Base-by-base conservation (phyloP, 2,329 filamentous ascomycete genomes). In the Cordyceps militaris region DNA sequence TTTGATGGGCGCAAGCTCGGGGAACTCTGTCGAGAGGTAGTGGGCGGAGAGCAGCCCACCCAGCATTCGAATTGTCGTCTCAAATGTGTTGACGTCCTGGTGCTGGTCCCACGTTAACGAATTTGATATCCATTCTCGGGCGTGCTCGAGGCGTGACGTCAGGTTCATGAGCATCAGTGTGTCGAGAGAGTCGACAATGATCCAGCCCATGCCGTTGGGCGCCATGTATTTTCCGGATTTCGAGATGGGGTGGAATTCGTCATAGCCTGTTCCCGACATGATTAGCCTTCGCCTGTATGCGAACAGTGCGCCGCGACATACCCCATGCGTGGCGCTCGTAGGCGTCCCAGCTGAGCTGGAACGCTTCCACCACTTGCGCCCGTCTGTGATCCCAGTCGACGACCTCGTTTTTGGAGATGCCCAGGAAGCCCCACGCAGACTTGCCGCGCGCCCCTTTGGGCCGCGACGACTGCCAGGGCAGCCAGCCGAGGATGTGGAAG, bases 131-230 rank as follows among this genome's bases (percentile, higher is more conserved):
- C 94, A 99, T 68, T 96, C 83, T 57, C 93, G 82, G 28, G 94
- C 93, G 67, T 95, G 86, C 38, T 85, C 81, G 40, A 99, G 80
- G 61, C 92, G 86, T 32, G 85, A 88, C 14, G 93, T 97, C 63
- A 96, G 79, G 71, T 97, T 97, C 94, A 99, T 99, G 61, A 99
- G 79, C 76, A 99, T 99, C 80, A 97, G 83, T 1, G 94, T 99
- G 72, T 99, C 94, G 62, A 99, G 77, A 13, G 93, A 86, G 74
- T 99, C 94, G 58, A 99, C 87, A 61, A 99, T 97, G 67, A 97
- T 97, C 94, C 95, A 99, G 30, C 94, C 94, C 73, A 99, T 80
- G 26, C 93, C 94, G 61, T 90, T 85, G 3, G 87, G 81, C 7
- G 91, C 86, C 93, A 99, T 97, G 66, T 94, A 85, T 53, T 79